A percentile compares a stretch with the other conserved stretches of the same genome.
Evolutionary conservation across 169 alveolate species (phyloP).

Genomic region (Eimeria necatrix): DNA sequence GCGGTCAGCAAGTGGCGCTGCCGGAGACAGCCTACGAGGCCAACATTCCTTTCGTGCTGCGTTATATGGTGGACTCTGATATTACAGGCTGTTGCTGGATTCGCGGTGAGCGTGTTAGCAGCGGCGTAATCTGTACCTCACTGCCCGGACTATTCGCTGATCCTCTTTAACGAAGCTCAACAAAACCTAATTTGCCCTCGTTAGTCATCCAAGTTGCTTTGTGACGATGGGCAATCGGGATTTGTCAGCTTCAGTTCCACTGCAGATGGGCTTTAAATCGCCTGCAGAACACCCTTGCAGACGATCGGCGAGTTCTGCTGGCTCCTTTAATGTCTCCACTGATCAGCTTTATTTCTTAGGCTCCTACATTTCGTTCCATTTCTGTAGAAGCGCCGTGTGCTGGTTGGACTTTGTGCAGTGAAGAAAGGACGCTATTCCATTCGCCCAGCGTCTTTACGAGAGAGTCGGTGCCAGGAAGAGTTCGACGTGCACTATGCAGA

Average conservation of each 20-base stretch:
- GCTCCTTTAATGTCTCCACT: too few relatives aligned
- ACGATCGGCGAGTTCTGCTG: too few relatives aligned
- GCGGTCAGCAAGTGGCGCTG: slow-evolving; percentile 11
- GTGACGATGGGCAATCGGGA: too few relatives aligned
- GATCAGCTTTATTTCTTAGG: too few relatives aligned
- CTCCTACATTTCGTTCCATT: too few relatives aligned
- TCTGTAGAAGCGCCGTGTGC: too few relatives aligned
- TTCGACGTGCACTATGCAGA: slow-evolving; percentile 89
- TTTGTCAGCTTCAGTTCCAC: too few relatives aligned
- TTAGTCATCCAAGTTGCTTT: too few relatives aligned
- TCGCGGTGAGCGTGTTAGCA: slow-evolving; percentile 40
- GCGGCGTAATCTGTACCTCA: neutral
- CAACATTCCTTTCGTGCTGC: slow-evolving; percentile 97
- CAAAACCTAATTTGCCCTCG: too few relatives aligned
- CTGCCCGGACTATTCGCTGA: neutral
- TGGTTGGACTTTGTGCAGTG: slow-evolving; percentile 48
- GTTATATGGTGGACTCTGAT: slow-evolving; percentile 97
- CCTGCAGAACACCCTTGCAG: too few relatives aligned
- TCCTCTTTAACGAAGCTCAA: too few relatives aligned
- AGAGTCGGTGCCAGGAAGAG: slow-evolving; percentile 93
- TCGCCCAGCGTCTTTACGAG: slow-evolving; percentile 68
- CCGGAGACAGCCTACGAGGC: slow-evolving; percentile 94
- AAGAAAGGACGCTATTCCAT: slow-evolving; percentile 56
- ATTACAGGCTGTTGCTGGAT: slow-evolving; percentile 99
- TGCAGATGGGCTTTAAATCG: too few relatives aligned